These are phyloP conservation scores for Acmispon strigosus DNA, from an alignment of 306 rosid genomes.

Conservation along the genomic window DNA sequence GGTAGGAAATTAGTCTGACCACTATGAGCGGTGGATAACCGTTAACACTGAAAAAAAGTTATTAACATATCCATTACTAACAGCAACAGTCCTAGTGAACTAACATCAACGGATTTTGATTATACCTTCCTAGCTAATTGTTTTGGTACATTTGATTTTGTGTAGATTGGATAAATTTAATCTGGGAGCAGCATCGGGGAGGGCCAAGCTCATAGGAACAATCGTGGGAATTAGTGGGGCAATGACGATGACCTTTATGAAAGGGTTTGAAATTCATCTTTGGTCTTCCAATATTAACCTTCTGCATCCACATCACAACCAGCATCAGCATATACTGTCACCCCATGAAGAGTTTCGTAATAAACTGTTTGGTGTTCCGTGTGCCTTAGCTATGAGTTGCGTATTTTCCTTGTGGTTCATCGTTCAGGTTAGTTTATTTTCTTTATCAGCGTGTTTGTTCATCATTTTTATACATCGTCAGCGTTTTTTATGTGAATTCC, in stretches of 20 bases:
- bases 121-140: no score
- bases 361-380: neutral
- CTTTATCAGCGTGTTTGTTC: no score
- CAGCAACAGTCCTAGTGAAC: no score
- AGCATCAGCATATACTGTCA: neutral
- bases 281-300: slow-evolving; percentile 20
- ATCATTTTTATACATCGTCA: no score
- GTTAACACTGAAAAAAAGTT: no score
- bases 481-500: no score
- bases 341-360: neutral
- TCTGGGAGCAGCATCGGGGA: slow-evolving; percentile 23
- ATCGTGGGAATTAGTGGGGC: slow-evolving; percentile 36
- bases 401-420: slow-evolving; percentile 32
- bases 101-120: no score
- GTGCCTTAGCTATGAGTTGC: slow-evolving; percentile 20
- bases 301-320: neutral
- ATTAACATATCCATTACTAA: no score
- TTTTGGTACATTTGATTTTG: no score
- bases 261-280: slow-evolving; percentile 22
- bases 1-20: no score
- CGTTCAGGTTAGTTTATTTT: slow-evolving; percentile 12
- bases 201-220: slow-evolving; percentile 40
- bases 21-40: no score
- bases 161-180: slow-evolving; percentile 26
- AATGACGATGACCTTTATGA: slow-evolving; percentile 31